Base-by-base conservation (phyloP, 2,329 filamentous ascomycete species). In the Aspergillus quadrilineatus region DNA sequence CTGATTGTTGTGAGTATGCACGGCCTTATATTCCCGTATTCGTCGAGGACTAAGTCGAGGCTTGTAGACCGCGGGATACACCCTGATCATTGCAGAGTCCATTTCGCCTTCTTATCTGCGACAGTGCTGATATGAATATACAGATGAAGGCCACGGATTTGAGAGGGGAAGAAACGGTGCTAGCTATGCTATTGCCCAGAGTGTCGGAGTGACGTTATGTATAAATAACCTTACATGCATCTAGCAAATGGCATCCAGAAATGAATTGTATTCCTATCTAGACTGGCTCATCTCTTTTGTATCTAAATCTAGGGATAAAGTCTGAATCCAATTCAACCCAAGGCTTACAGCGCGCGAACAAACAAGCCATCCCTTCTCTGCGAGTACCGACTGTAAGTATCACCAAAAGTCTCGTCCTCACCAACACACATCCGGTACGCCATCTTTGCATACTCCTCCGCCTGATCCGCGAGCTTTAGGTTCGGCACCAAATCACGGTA, bases 311-410 rank as follows among this genome's bases (percentile, higher is more conserved):
- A 22, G 3, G 2, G 2, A 3, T 22, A 22, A 22, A 22, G 22
- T 22, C 22, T 22, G 22, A 22, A 22, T 22, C 22, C 22, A 4
- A 22, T 22, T 4, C 22, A 22, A 22, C 3, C 22, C 22, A 22
- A 22, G 22, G 22, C 22, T 22, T 22, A 12, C 34, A 37, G 14
- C 1, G 34, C 34, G 34, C 44, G 17, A 29, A 15, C 30, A 22
- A 42, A 10, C 10, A 54, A 22, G 58, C 1, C 75, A 84, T 66
- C 70, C 88, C 1, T 81, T 79, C 6, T 82, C 8, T 42, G 2
- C 3, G 47, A 39, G 34, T 5, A 29, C 1, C 26, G 48, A 26
- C 49, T 41, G 36, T 60, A 59, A 1, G 48, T 57, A 10, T 53
- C 53, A 4, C 66, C 66, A 59, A 72, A 74, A 4, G 64, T 70